Evolutionary conservation across 495 filamentous ascomycete species (phyloP).

Genomic region (Penicillium paxilli): DNA sequence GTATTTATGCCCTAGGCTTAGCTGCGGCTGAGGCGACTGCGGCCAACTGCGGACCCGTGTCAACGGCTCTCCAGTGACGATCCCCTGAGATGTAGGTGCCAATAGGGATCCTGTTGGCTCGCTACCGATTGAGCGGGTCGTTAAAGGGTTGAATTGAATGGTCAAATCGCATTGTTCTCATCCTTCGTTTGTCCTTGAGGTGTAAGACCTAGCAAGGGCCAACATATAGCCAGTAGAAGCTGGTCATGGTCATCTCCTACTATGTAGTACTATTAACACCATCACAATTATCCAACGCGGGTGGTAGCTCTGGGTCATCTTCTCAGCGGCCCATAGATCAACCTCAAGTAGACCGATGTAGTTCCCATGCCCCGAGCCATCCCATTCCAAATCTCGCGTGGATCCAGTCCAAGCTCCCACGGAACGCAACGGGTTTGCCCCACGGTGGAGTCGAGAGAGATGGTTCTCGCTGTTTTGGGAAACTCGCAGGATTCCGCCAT

Average conservation of each 20-base stretch:
- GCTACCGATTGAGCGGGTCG: conserved; percentile 12
- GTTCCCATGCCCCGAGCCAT: too few relatives aligned
- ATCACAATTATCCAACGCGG: too few relatives aligned
- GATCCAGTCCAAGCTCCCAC: conserved; percentile 24
- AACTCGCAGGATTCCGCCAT: conserved; percentile 15
- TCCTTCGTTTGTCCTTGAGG: too few relatives aligned
- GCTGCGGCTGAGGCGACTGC: conserved; percentile 28
- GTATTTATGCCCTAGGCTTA: background rate
- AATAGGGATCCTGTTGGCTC: conserved; percentile 1
- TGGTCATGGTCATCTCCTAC: too few relatives aligned
- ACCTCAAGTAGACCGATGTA: too few relatives aligned
- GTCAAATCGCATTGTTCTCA: background rate
- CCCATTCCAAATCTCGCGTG: conserved; percentile 12
- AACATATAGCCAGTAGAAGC: too few relatives aligned
- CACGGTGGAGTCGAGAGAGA: conserved; percentile 3
- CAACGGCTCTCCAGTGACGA: conserved; percentile 2
- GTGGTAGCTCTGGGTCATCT: too few relatives aligned
- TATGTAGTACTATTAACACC: too few relatives aligned
- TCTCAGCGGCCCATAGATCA: too few relatives aligned
- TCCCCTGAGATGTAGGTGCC: background rate
- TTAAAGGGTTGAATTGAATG: background rate
- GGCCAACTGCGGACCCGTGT: conserved; percentile 11
- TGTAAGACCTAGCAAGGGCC: too few relatives aligned
- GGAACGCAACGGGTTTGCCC: conserved; percentile 25
- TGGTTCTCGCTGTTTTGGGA: conserved; percentile 7